Base-by-base conservation (phyloP, 2,329 filamentous ascomycete genomes). In the Penicillium sp. region DNA sequence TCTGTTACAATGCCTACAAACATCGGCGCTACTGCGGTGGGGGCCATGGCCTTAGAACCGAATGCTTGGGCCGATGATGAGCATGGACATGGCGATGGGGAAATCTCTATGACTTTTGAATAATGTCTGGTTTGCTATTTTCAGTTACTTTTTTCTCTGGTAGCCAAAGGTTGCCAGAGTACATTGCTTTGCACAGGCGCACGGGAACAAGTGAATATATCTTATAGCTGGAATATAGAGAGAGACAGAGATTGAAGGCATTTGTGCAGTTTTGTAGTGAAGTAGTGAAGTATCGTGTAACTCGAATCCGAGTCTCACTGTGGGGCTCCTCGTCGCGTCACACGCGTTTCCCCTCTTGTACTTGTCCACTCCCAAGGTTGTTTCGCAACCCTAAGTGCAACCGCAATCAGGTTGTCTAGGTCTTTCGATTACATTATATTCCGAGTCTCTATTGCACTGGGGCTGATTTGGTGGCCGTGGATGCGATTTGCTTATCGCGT, bases 51-150 rank as follows among this genome's bases (percentile, higher is more conserved):
- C 24, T 40, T 72, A 4, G 70, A 71, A 56, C 69, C 66, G 32
- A 91, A 77, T 78, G 77, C 86, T 1, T 91, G 87, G 87, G 82
- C 79, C 3, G 85, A 81, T 47, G 74, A 81, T 37, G 84, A 87
- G 24, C 29, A 46, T 36, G 79, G 86, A 42, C 86, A 86, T 70
- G 83, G 79, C 60, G 85, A 89, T 66, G 81, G 82, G 63, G 85
- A 89, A 67, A 86, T 91, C 53, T 78, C 80, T 26, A 86, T 91
- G 85, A 89, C 85, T 52, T 91, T 91, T 79, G 87, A 85, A 67
- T 87, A 72, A 71, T 53, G 50, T 51, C 20, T 14, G 18, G 31
- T 37, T 27, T 35, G 29, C 24, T 24, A 7, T 45, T 40, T 43
- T 24, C 41, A 36, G 16, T 38, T 23, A 29, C 18, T 44, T 44